Evolutionary conservation across 768 basidiomycete species (phyloP), one percentile per base, ranked within the genome.

Genomic region (Tulasnella sp.): DNA sequence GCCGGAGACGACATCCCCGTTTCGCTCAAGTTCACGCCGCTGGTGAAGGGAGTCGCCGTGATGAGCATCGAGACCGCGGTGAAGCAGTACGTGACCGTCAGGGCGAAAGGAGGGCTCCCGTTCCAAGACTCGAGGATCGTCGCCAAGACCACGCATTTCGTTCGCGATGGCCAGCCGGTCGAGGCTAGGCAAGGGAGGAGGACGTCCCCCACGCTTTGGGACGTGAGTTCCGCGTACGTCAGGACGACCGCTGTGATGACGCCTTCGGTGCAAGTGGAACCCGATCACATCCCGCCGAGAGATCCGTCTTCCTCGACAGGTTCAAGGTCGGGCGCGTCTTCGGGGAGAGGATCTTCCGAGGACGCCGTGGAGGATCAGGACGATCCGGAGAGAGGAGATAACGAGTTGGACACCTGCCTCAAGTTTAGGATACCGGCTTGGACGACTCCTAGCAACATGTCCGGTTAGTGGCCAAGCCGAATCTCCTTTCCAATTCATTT

Each of bases 1-100:
- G 91, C 89, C 0, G 95, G 95, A 6, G 95, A 98, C 80, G 85
- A 84, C 11, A 81, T 97, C 71, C 89, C 90, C 0, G 89, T 92
- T 0, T 81, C 90, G 14, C 85, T 94, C 79, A 97, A 96, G 79
- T 92, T 97, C 78, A 88, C 88, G 39, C 95, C 96, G 0, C 81
- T 97, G 26, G 82, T 84, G 42, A 98, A 98, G 79, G 96, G 96
- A 8, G 89, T 90, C 5, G 82, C 84, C 62, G 89, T 98, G 19
- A 80, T 87, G 5, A 84, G 80, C 62, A 85, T 96, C 29, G 79
- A 83, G 22, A 91, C 90, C 4, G 83, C 86, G 8, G 82, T 98
- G 62, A 87, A 88, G 74, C 94, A 98, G 80, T 82, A 83, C 75
- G 77, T 79, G 5, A 86, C 86, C 3, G 86, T 87, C 1, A 92